Evolutionary conservation across 139 green algal genomes (phyloP).

Genomic region (Klebsormidium nitens): DNA sequence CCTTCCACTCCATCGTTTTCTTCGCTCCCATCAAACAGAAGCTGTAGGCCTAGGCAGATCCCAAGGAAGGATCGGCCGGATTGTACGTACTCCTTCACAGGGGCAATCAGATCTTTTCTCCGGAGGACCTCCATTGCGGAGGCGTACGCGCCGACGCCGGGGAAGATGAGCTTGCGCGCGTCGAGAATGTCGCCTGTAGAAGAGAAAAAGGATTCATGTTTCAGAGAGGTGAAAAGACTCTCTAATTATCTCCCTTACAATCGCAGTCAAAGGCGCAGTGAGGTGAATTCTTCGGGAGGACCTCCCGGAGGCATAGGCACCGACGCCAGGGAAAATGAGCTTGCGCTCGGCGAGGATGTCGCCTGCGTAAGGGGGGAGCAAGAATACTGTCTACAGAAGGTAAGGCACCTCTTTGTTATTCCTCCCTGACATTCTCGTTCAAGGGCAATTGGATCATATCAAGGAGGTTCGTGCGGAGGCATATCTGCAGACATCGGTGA

Average conservation of each 20-base stretch:
- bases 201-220: too few relatives aligned
- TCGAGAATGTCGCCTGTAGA: slow-evolving; percentile 40
- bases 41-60: slow-evolving; percentile 96
- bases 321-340: slow-evolving; percentile 95
- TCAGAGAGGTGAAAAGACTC: too few relatives aligned
- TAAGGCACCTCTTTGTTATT: too few relatives aligned
- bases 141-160: slow-evolving; percentile 89
- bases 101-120: slow-evolving; percentile 47
- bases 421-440: slow-evolving; percentile 33
- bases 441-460: slow-evolving; percentile 43
- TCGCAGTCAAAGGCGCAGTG: slow-evolving; percentile 28
- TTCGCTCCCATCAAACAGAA: slow-evolving; percentile 94
- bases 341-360: slow-evolving; percentile 54
- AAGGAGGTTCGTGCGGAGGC: slow-evolving; percentile 67
- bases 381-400: too few relatives aligned
- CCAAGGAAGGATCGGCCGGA: slow-evolving; percentile 79
- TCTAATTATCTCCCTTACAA: too few relatives aligned
- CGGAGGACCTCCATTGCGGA: slow-evolving; percentile 76
- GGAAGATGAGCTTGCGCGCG: slow-evolving; percentile 86
- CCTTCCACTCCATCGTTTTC: slow-evolving; percentile 86
- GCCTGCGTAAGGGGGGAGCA: too few relatives aligned
- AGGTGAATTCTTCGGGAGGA: slow-evolving; percentile 57
- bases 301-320: slow-evolving; percentile 77
- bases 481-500: slow-evolving; percentile 93
- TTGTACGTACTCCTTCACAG: slow-evolving; percentile 33